Conservation (phyloP, 2,329 filamentous ascomycete species). For the Neofusicoccum laricinum region DNA sequence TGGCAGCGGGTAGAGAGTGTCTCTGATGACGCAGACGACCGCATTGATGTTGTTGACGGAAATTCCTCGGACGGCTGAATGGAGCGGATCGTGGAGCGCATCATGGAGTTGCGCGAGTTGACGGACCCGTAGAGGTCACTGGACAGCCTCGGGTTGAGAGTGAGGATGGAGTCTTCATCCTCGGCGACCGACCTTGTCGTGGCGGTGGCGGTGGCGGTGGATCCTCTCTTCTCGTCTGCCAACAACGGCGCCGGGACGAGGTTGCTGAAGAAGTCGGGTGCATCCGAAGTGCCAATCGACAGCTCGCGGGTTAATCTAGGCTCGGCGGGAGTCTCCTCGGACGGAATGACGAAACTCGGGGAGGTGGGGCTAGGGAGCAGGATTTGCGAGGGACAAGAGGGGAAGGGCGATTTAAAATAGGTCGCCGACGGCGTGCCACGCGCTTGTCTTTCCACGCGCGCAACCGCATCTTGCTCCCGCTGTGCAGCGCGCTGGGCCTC, state of each 20-base stretch:
- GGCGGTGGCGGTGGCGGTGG: not conserved
- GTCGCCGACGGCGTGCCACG: conserved; percentile 11
- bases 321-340: not conserved
- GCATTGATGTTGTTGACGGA: not conserved
- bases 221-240: not conserved
- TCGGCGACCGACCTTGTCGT: not conserved
- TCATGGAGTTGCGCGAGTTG: conserved; percentile 4
- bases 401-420: conserved; percentile 3
- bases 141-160: not conserved
- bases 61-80: conserved; percentile 5
- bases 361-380: not conserved
- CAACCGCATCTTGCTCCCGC: not conserved
- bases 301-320: not conserved
- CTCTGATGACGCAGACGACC: conserved; percentile 16
- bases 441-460: not conserved
- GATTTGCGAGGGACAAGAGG: not conserved
- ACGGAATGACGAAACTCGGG: not conserved
- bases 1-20: conserved; percentile 10
- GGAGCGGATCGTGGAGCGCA: conserved; percentile 4
- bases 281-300: conserved; percentile 3
- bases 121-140: conserved; percentile 5
- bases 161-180: not conserved
- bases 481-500: not conserved
- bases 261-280: conserved; percentile 1
- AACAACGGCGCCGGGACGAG: not conserved